Base-by-base conservation (phyloP, 495 filamentous ascomycete species). In the Elasticomyces elasticus region DNA sequence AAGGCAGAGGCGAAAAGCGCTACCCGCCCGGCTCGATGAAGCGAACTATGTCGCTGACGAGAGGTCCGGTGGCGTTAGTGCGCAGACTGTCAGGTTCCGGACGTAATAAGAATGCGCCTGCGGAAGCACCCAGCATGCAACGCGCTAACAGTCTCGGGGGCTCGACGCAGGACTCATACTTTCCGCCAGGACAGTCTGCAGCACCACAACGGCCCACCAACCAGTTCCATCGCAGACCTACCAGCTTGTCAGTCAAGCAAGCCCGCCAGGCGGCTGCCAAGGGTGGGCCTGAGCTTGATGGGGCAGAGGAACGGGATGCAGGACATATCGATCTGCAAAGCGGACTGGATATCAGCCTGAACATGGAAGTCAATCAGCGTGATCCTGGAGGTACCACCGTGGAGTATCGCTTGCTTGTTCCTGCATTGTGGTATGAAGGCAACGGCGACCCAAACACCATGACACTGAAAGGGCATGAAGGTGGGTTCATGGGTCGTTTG, bases 371-470 rank as follows among this genome's bases (percentile, higher is more conserved):
- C 58, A 86, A 80, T 59, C 79, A 84, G 25, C 77, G 79, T 53
- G 87, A 97, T 62, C 92, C 94, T 0, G 78, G 83, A 0, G 94
- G 92, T n/a, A 85, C 84, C 59, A 98, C 92, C 1, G 77, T 79
- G 41, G 85, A 88, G 27, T 98, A 98, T 66, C 76, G 89, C 20
- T 67, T 97, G 23, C 77, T 96, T 0, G 83, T 98, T 11, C 92
- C 92, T 6, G 79, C 79, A 50, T 71, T 98, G 24, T 68, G 68
- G 50, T 81, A 79, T 59, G 68, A 76, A 2, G 75, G 45, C 2
- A 1, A 35, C 12, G 50, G 38, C 7, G 50, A 42, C 22, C 5
- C 3, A 9, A 24, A 51, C 17, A 40, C 48, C 1, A 3, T 10
- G 2, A 12, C 2, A 12, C 25, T 45, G 20, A 33, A 17, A 10